phyloP scores from a whole-genome alignment of 768 basidiomycete species.

The Wakefieldia striispora region DNA sequence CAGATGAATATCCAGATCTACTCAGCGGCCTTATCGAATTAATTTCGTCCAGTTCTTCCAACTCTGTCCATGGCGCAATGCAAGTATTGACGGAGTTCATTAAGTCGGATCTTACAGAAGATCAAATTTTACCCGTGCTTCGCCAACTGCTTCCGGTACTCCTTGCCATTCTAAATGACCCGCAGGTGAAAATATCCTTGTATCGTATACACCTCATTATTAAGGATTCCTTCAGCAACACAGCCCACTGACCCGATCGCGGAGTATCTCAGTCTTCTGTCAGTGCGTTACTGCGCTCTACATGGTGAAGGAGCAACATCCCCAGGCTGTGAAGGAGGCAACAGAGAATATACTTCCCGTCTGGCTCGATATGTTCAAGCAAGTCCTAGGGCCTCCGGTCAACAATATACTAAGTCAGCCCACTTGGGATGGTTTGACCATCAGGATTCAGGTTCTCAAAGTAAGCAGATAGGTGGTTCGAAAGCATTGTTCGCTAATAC shows the following conservation, averaged over 20 bases:
- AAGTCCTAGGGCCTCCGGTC: conserved; percentile 62
- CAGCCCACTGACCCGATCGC: conserved; percentile 76
- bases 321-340: conserved; percentile 82
- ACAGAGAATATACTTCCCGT: conserved; percentile 75
- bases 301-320: conserved; percentile 94
- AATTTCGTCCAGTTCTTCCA: conserved; percentile 67
- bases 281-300: conserved; percentile 88
- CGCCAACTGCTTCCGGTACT: conserved; percentile 85
- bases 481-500: conserved; percentile 1
- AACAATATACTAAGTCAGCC: conserved; percentile 55
- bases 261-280: conserved; percentile 84
- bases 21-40: conserved; percentile 71
- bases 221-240: conserved; percentile 47
- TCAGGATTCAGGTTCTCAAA: conserved; percentile 84
- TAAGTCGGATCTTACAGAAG: conserved; percentile 88
- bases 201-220: not conserved
- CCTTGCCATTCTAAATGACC: conserved; percentile 72
- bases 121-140: conserved; percentile 92
- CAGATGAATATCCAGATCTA: conserved; percentile 93
- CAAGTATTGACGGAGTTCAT: conserved; percentile 95
- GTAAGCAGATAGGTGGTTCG: conserved; percentile 37
- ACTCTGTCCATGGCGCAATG: conserved; percentile 93
- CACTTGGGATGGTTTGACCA: conserved; percentile 79
- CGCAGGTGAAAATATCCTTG: conserved; percentile 48
- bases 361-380: conserved; percentile 91